Conservation (phyloP, 1,284 basidiomycete genomes). For the Puccinia brachypodii region DNA sequence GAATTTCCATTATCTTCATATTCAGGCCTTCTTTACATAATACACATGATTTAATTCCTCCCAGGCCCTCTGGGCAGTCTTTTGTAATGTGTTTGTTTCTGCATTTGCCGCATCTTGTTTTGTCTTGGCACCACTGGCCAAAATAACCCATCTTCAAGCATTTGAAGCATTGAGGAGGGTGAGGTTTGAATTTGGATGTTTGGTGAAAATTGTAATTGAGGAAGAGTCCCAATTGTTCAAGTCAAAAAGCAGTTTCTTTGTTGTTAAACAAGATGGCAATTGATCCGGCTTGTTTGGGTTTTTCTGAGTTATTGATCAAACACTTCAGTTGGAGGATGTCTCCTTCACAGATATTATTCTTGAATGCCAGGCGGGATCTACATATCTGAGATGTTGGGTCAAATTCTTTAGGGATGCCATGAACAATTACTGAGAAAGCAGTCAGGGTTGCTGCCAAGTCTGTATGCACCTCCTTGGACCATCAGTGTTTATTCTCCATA, state of each 20-base stretch:
- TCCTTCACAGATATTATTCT: background rate
- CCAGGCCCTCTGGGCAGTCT: too few species aligned
- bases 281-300: background rate
- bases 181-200: background rate
- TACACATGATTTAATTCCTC: too few species aligned
- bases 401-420: background rate
- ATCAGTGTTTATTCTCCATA: background rate
- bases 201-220: background rate
- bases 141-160: background rate
- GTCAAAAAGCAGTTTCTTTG: background rate
- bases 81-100: background rate
- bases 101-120: background rate
- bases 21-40: too few species aligned
- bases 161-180: background rate
- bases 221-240: background rate
- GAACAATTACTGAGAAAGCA: background rate
- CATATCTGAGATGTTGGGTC: background rate
- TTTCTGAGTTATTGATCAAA: background rate
- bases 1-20: too few species aligned
- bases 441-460: background rate
- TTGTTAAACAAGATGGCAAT: background rate
- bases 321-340: background rate
- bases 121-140: background rate
- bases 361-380: background rate
- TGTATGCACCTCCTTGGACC: slow-evolving; percentile 7